A percentile compares a stretch with the other conserved stretches of the same genome.
phyloP scores from a whole-genome alignment of 768 basidiomycete species.

The Lactifluus rugatus region DNA sequence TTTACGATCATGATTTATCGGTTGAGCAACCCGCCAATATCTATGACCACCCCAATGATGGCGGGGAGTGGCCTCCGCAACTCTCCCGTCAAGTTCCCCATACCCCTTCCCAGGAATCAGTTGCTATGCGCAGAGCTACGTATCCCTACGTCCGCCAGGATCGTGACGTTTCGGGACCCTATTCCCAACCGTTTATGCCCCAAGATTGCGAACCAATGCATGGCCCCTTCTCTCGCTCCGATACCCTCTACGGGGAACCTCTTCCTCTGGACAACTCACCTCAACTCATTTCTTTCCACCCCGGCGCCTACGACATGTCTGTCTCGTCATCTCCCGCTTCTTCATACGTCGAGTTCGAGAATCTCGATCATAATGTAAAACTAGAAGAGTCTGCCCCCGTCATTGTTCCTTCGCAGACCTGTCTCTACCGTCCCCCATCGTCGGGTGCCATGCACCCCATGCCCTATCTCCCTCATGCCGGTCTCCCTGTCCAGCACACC shows the following conservation, averaged over 20 bases:
- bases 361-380: constrained; percentile 43
- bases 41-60: constrained; percentile 21
- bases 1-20: constrained; percentile 52
- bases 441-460: constrained; percentile 24
- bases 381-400: constrained; percentile 52
- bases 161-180: constrained; percentile 35
- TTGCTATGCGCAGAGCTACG: constrained; percentile 52
- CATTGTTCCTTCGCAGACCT: constrained; percentile 54
- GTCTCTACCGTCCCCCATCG: constrained; percentile 37
- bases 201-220: constrained; percentile 32
- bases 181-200: constrained; percentile 37
- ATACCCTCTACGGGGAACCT: constrained; percentile 34
- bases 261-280: constrained; percentile 30
- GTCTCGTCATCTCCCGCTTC: constrained; percentile 34
- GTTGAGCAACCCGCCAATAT: constrained; percentile 25
- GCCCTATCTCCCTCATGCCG: constrained; percentile 33
- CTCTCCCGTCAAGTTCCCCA: constrained; percentile 23
- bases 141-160: constrained; percentile 74
- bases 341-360: constrained; percentile 39
- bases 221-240: constrained; percentile 27
- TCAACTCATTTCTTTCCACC: constrained; percentile 28
- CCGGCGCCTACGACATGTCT: constrained; percentile 27
- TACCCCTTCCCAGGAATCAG: constrained; percentile 34
- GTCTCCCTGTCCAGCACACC: constrained; percentile 73
- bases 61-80: constrained; percentile 17